Conservation (phyloP, 169 alveolate species). For the Plasmodium berghei region DNA sequence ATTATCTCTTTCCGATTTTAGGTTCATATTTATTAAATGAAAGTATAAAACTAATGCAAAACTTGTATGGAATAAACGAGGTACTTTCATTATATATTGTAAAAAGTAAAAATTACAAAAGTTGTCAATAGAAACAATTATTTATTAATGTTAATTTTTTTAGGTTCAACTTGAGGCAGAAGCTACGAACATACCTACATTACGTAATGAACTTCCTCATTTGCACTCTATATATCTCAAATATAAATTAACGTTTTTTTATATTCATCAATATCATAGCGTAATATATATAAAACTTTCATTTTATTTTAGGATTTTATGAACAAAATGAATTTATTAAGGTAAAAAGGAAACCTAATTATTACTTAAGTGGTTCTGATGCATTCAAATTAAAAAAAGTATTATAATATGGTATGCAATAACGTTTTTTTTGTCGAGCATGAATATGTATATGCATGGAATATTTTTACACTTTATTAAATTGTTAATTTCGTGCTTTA, state of each 20-base stretch:
- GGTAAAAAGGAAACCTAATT: constrained; percentile 70
- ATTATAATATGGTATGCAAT: constrained; percentile 16
- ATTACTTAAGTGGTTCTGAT: constrained; percentile 71
- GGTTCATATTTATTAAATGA: constrained; percentile 70
- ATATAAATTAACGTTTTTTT: too few species aligned
- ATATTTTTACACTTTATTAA: too few species aligned
- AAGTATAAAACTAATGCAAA: constrained; percentile 73
- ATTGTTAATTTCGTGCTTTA: too few species aligned
- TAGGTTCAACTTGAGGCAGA: constrained; percentile 77
- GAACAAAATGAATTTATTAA: constrained; percentile 74
- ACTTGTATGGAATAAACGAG: constrained; percentile 61
- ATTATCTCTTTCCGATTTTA: constrained; percentile 20
- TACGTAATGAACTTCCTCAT: constrained; percentile 47
- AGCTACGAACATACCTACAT: constrained; percentile 72
- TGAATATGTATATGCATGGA: too few species aligned
- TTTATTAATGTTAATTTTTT: constrained; percentile 14
- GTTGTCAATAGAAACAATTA: not conserved
- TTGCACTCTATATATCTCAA: not conserved
- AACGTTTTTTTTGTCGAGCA: not conserved
- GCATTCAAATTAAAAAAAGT: constrained; percentile 72
- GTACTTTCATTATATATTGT: constrained; percentile 28
- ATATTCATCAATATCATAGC: too few species aligned
- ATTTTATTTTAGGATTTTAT: constrained; percentile 54
- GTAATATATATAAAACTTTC: not conserved
- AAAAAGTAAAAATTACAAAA: not conserved